A percentile compares a stretch with the other conserved stretches of the same genome.
Evolutionary conservation across 176 grass and related monocot species (phyloP).

Genomic region (Poa pratensis): DNA sequence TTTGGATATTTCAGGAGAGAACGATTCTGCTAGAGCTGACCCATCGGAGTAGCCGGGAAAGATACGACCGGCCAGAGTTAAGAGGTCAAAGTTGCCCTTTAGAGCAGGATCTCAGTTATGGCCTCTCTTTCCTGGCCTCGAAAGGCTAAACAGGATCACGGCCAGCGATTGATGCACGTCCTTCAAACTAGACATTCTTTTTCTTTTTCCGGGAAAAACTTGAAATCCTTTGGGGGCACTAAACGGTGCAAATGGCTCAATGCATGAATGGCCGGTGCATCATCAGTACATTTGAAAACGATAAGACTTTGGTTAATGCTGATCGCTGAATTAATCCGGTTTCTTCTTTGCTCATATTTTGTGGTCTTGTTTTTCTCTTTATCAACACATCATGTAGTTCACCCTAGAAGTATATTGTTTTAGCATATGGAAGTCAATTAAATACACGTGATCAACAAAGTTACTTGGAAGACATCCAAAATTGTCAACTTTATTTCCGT

Average conservation of each 20-base stretch:
- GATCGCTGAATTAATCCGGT: neutral
- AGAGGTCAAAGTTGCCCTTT: conserved; percentile 9
- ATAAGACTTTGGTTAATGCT: neutral
- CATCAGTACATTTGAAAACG: neutral
- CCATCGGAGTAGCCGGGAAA: conserved; percentile 10
- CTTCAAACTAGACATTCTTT: conserved; percentile 4
- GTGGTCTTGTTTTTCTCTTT: neutral
- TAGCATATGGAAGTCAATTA: neutral
- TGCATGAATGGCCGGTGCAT: neutral
- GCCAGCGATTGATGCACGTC: conserved; percentile 28
- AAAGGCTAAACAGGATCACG: conserved; percentile 51
- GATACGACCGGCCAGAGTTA: conserved; percentile 6
- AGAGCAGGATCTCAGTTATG: conserved; percentile 24
- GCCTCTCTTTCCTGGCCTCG: conserved; percentile 43
- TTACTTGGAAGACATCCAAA: neutral
- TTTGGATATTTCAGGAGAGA: conserved; percentile 30
- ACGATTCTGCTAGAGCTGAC: conserved; percentile 46
- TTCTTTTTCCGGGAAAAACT: neutral
- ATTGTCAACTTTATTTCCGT: neutral
- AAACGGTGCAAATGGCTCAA: neutral
- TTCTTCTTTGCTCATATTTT: neutral
- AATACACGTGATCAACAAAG: neutral
- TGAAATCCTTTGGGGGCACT: neutral
- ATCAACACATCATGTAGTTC: neutral
- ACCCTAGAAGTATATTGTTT: neutral